These are phyloP conservation scores for Mortierella sp. DNA, from an alignment of 371 early-diverging fungal species.

Conservation along the genomic window DNA sequence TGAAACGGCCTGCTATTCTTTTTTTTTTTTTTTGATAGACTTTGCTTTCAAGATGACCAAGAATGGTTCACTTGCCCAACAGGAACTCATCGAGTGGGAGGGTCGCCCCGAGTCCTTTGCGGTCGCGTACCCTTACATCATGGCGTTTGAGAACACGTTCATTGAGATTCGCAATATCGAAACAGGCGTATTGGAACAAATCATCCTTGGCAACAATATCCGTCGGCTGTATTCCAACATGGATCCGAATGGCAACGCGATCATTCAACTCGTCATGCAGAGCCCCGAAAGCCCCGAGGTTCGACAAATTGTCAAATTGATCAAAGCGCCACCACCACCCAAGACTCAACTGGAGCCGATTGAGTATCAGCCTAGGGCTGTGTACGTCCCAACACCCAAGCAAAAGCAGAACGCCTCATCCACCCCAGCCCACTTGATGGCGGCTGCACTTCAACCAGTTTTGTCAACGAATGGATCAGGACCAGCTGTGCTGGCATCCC, in stretches of 20 bases:
- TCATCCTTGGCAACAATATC: conserved; percentile 59
- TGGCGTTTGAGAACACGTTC: conserved; percentile 88
- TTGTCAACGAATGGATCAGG: conserved; percentile 31
- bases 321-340: conserved; percentile 21
- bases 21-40: conserved; percentile 20
- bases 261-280: conserved; percentile 26
- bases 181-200: conserved; percentile 71
- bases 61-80: conserved; percentile 39
- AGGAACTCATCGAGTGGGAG: conserved; percentile 49
- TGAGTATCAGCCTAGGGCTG: conserved; percentile 19
- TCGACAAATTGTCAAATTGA: conserved; percentile 38
- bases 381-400: conserved; percentile 8
- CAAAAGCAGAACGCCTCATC: conserved; percentile 3
- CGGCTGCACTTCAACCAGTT: conserved; percentile 28
- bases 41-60: conserved; percentile 54
- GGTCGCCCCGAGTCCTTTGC: conserved; percentile 51
- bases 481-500: conserved; percentile 45
- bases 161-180: conserved; percentile 90
- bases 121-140: conserved; percentile 73
- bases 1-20: too few species aligned
- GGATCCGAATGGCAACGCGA: conserved; percentile 25
- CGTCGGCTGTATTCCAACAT: conserved; percentile 36
- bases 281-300: conserved; percentile 30
- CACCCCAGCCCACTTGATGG: conserved; percentile 37
- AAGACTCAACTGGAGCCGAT: conserved; percentile 23